These are phyloP conservation scores for Phaeoacremonium minimum DNA, from an alignment of 2,329 filamentous ascomycete genomes.

Conservation along the genomic window DNA sequence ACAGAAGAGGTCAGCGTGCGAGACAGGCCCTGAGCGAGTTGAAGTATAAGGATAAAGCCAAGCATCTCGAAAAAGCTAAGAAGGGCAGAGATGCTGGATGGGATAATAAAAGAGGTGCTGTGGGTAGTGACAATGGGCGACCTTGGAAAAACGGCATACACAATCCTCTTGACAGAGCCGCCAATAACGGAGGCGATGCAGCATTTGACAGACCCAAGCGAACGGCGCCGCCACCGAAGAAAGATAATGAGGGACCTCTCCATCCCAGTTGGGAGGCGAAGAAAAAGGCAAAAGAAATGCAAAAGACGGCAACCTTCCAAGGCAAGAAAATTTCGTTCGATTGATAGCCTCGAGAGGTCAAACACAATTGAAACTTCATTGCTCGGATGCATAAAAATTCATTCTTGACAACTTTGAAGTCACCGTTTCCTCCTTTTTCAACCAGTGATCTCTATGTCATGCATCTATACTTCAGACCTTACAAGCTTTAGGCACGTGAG, in stretches of 20 bases:
- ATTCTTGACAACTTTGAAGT: too few species aligned
- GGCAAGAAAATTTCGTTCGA: slow-evolving; percentile 59
- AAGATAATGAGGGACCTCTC: slow-evolving; percentile 32
- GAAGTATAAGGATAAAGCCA: slow-evolving; percentile 70
- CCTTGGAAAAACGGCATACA: slow-evolving; percentile 50
- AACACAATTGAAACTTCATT: too few species aligned
- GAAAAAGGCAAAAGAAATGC: slow-evolving; percentile 55
- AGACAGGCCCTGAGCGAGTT: slow-evolving; percentile 76
- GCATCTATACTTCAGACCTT: too few species aligned
- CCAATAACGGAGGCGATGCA: slow-evolving; percentile 6
- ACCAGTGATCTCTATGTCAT: too few species aligned
- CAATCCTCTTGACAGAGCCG: slow-evolving; percentile 20
- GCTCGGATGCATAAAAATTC: too few species aligned
- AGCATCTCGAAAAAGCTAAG: slow-evolving; percentile 50
- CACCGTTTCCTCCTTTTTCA: too few species aligned
- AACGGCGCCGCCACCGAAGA: slow-evolving; percentile 5
- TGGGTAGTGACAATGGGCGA: slow-evolving; percentile 36
- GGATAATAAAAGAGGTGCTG: slow-evolving; percentile 54
- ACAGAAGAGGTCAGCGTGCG: slow-evolving; percentile 72
- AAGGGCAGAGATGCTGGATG: slow-evolving; percentile 46
- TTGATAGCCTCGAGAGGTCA: too few species aligned
- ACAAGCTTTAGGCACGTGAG: too few species aligned
- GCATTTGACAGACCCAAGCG: slow-evolving; percentile 1
- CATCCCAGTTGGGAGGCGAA: slow-evolving; percentile 64
- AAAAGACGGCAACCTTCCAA: slow-evolving; percentile 46